phyloP scores from a whole-genome alignment of 768 basidiomycete genomes.

The Tulasnella sp. region DNA sequence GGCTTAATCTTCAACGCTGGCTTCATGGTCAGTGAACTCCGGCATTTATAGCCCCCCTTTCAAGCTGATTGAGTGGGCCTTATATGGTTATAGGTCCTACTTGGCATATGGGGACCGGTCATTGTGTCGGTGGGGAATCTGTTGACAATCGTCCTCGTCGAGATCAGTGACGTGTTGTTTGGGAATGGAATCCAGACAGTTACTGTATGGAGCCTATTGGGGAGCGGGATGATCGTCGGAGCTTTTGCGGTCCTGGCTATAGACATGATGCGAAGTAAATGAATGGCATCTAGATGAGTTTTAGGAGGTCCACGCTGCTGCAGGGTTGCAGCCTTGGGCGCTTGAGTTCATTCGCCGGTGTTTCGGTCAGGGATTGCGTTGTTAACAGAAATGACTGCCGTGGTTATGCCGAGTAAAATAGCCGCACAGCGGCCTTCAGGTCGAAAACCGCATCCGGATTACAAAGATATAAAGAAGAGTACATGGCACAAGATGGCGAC shows the following conservation, averaged over 20 bases:
- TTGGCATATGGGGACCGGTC: constrained; percentile 82
- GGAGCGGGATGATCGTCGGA: constrained; percentile 65
- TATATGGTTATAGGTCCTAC: constrained; percentile 46
- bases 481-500: too few relatives aligned
- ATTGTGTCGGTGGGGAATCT: constrained; percentile 82
- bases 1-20: constrained; percentile 80
- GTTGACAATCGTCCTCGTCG: constrained; percentile 87
- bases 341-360: too few relatives aligned
- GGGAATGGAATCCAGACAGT: constrained; percentile 50
- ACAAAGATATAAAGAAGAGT: too few relatives aligned
- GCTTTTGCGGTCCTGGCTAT: constrained; percentile 75
- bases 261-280: constrained; percentile 42
- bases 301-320: too few relatives aligned
- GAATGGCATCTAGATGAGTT: neutral
- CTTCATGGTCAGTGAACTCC: constrained; percentile 63
- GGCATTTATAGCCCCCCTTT: too few relatives aligned
- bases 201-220: constrained; percentile 62
- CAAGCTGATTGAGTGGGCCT: too few relatives aligned
- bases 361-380: too few relatives aligned
- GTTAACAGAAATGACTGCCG: too few relatives aligned
- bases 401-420: too few relatives aligned
- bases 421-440: too few relatives aligned
- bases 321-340: too few relatives aligned
- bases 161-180: constrained; percentile 67
- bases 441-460: too few relatives aligned